Conservation (phyloP, 2,329 filamentous ascomycete genomes). For the Escovopsis weberi region DNA sequence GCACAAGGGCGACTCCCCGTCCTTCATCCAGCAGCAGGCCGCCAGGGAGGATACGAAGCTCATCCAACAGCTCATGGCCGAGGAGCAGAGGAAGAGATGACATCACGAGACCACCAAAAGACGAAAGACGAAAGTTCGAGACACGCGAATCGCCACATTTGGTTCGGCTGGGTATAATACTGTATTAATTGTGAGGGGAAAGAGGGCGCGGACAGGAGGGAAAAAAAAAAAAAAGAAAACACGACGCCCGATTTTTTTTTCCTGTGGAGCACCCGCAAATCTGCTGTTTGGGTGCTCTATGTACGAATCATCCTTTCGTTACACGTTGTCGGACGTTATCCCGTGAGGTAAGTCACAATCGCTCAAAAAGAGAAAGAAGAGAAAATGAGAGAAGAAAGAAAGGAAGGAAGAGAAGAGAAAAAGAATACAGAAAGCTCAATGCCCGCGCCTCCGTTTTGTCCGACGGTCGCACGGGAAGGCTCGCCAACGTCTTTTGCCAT, state of each 20-base stretch:
- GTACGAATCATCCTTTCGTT: neutral
- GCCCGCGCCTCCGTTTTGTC: no score
- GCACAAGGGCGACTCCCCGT: constrained; percentile 14
- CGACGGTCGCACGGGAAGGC: no score
- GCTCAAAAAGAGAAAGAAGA: neutral
- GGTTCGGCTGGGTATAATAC: constrained; percentile 3
- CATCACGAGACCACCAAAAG: neutral
- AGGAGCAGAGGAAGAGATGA: constrained; percentile 22
- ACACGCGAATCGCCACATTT: neutral
- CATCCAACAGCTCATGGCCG: constrained; percentile 34
- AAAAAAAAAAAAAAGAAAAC: no score
- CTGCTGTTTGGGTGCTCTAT: neutral
- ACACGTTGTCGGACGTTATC: neutral
- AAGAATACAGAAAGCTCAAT: no score
- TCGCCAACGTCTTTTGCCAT: neutral
- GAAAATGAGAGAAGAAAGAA: neutral
- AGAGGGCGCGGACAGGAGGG: no score
- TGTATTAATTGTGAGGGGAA: neutral
- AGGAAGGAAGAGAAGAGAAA: no score
- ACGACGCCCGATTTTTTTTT: neutral
- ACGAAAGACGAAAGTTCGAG: neutral
- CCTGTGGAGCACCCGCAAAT: neutral
- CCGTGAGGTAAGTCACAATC: neutral
- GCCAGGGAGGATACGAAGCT: constrained; percentile 32
- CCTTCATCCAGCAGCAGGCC: constrained; percentile 29